These are phyloP conservation scores for Akanthomyces uredinophilus DNA, from an alignment of 2,329 filamentous ascomycete genomes.

Conservation along the genomic window DNA sequence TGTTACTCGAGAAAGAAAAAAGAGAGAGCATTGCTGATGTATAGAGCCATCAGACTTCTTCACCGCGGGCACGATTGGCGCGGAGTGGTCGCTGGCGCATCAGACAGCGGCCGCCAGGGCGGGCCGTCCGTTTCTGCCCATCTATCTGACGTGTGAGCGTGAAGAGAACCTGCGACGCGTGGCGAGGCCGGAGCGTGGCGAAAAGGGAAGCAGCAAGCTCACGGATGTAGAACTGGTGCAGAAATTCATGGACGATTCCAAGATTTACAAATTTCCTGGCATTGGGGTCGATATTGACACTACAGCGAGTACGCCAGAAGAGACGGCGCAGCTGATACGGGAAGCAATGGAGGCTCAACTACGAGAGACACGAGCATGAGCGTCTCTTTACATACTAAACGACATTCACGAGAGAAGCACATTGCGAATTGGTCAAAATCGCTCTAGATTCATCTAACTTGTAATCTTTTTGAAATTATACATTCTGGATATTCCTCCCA, in stretches of 20 bases:
- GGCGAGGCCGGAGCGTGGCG: slow-evolving; percentile 9
- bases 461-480: slow-evolving; percentile 4
- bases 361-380: neutral
- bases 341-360: slow-evolving; percentile 9
- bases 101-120: slow-evolving; percentile 19
- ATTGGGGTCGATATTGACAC: slow-evolving; percentile 22
- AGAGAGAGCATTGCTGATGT: neutral
- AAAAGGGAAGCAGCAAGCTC: slow-evolving; percentile 19
- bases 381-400: neutral
- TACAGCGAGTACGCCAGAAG: slow-evolving; percentile 21
- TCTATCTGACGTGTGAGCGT: slow-evolving; percentile 24
- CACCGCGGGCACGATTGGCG: slow-evolving; percentile 6
- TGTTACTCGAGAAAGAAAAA: neutral
- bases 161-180: slow-evolving; percentile 24
- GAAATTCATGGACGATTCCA: slow-evolving; percentile 19
- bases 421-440: neutral
- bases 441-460: slow-evolving; percentile 8
- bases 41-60: slow-evolving; percentile 6
- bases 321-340: slow-evolving; percentile 19
- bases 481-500: neutral
- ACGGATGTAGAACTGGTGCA: slow-evolving; percentile 20
- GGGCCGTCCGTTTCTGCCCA: slow-evolving; percentile 23
- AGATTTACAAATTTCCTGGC: slow-evolving; percentile 21
- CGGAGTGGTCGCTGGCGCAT: slow-evolving; percentile 19
- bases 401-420: neutral